These are phyloP conservation scores for Leucocoprinus sp. DNA, from an alignment of 768 basidiomycete species.

Conservation along the genomic window DNA sequence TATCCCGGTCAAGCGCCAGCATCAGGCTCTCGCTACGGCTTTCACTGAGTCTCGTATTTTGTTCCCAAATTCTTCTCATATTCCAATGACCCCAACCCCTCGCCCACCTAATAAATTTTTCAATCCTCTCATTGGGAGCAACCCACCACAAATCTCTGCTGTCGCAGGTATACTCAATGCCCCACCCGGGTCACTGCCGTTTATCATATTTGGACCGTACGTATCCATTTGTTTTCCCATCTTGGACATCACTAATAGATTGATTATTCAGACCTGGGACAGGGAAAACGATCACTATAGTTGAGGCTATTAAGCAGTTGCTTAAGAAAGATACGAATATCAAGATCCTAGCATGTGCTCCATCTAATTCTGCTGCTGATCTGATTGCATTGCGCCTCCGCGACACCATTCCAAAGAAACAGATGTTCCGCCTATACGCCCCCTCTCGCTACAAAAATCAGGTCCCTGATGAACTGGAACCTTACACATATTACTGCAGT, in stretches of 20 bases:
- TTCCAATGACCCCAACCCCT: not conserved
- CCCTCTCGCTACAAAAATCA: slow-evolving; percentile 36
- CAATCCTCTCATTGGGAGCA: slow-evolving; percentile 37
- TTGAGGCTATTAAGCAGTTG: slow-evolving; percentile 53
- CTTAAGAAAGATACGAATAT: slow-evolving; percentile 28
- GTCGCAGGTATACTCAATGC: slow-evolving; percentile 37
- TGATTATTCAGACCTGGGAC: slow-evolving; percentile 43
- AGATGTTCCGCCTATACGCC: slow-evolving; percentile 51
- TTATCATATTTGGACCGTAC: slow-evolving; percentile 60
- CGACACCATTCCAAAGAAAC: slow-evolving; percentile 18
- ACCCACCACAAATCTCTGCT: slow-evolving; percentile 40
- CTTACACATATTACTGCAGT: slow-evolving; percentile 25
- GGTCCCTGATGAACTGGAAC: slow-evolving; percentile 35
- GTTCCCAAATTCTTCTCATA: slow-evolving; percentile 31
- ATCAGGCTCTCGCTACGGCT: slow-evolving; percentile 42
- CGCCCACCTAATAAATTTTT: slow-evolving; percentile 17
- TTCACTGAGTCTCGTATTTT: slow-evolving; percentile 39
- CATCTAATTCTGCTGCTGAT: slow-evolving; percentile 61
- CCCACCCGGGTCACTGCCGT: slow-evolving; percentile 41
- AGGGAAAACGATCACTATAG: slow-evolving; percentile 57
- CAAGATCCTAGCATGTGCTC: slow-evolving; percentile 51
- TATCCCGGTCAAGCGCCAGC: slow-evolving; percentile 48
- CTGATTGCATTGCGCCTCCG: slow-evolving; percentile 42
- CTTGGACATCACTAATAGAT: not conserved
- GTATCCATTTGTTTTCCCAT: slow-evolving; percentile 20